phyloP scores from a whole-genome alignment of 257 asterid genomes.

The Linderniella brevidens region DNA sequence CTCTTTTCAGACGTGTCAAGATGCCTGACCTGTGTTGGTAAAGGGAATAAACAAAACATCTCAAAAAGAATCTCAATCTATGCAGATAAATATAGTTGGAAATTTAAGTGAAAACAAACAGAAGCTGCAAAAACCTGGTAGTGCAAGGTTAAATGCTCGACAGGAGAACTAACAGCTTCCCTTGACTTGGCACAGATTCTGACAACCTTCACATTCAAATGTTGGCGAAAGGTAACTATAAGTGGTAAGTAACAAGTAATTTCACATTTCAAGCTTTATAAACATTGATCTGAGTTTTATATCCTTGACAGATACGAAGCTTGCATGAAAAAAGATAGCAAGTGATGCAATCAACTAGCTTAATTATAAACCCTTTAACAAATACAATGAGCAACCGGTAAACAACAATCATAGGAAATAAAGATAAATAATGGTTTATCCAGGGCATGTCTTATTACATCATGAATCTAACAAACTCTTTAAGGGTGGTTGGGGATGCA shows the following conservation, averaged over 20 bases:
- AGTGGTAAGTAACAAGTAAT: no score
- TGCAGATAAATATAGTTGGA: background rate
- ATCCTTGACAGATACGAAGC: no score
- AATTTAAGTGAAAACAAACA: background rate
- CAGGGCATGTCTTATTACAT: no score
- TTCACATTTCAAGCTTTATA: no score
- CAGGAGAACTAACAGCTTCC: constrained; percentile 98
- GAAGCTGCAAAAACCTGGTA: constrained; percentile 48
- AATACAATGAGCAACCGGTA: background rate
- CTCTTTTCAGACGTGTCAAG: constrained; percentile 97
- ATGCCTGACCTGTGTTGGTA: constrained; percentile 68
- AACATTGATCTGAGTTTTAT: no score
- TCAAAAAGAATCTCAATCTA: background rate
- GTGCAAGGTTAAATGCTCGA: constrained; percentile 92
- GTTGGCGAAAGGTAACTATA: no score
- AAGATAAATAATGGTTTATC: no score
- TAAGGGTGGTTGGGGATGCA: no score
- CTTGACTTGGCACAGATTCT: constrained; percentile 96
- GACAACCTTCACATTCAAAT: constrained; percentile 47
- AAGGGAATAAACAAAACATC: constrained; percentile 4
- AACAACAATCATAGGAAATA: background rate
- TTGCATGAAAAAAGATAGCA: no score
- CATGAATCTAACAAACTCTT: no score
- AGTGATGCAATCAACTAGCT: no score
- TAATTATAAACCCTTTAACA: background rate